phyloP scores from a whole-genome alignment of 139 green algal genomes.

The Picochlorum sp. region DNA sequence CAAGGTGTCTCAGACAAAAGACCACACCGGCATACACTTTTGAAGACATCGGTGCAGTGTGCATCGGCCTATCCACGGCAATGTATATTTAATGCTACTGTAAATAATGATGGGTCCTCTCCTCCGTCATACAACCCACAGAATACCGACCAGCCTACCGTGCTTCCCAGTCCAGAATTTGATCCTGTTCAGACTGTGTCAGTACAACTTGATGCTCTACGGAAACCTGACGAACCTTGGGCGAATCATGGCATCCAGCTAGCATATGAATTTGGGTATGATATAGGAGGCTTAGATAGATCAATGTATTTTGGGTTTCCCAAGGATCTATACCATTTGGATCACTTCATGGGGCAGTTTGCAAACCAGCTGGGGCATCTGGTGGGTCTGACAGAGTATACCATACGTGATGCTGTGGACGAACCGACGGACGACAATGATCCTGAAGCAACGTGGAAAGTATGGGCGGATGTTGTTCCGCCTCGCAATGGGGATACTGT shows the following conservation, averaged over 20 bases:
- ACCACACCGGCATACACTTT: too few relatives aligned
- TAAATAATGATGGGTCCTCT: too few relatives aligned
- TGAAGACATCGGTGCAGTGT: too few relatives aligned
- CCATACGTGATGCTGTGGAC: not conserved
- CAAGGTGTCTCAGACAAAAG: too few relatives aligned
- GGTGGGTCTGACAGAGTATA: constrained; percentile 15
- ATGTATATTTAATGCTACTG: too few relatives aligned
- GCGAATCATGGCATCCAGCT: constrained; percentile 55
- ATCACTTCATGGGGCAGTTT: constrained; percentile 62
- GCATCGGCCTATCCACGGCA: too few relatives aligned
- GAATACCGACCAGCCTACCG: constrained; percentile 28
- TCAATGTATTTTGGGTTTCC: constrained; percentile 30
- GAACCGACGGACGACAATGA: constrained; percentile 9
- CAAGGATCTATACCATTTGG: constrained; percentile 24
- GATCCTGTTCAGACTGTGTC: constrained; percentile 19
- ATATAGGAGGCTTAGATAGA: constrained; percentile 58
- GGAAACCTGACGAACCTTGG: constrained; percentile 35
- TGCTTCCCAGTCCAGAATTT: constrained; percentile 21
- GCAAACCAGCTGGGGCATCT: constrained; percentile 23
- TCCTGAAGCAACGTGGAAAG: too few relatives aligned
- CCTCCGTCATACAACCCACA: constrained; percentile 34
- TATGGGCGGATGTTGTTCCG: too few relatives aligned
- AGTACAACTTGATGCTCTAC: constrained; percentile 36
- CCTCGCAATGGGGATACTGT: too few relatives aligned
- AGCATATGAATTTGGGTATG: constrained; percentile 65